These are phyloP conservation scores for Cryphonectria carpinicola DNA, from an alignment of 2,329 filamentous ascomycete species.

Conservation along the genomic window DNA sequence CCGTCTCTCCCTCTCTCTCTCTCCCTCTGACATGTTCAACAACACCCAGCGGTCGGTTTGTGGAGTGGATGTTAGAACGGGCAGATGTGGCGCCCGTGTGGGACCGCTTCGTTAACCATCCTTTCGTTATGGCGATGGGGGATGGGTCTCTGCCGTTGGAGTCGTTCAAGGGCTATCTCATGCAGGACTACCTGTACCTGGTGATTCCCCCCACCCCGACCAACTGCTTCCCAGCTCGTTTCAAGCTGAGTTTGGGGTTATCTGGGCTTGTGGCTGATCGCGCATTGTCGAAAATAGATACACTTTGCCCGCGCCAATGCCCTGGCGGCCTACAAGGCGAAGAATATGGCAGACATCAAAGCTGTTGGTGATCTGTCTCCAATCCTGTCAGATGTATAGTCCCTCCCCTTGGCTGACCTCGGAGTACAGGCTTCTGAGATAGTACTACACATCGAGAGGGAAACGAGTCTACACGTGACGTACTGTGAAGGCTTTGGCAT, in stretches of 20 bases:
- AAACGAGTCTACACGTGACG: constrained; percentile 79
- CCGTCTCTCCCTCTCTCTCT: no score
- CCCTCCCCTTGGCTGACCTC: background rate
- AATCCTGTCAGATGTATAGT: background rate
- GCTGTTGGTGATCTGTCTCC: constrained; percentile 53
- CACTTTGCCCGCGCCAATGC: constrained; percentile 90
- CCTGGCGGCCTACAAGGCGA: constrained; percentile 83
- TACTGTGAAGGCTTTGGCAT: constrained; percentile 86
- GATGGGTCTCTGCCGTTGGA: constrained; percentile 73
- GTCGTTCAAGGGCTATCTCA: constrained; percentile 84
- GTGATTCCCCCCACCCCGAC: constrained; percentile 45
- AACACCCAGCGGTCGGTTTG: constrained; percentile 67
- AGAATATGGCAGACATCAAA: constrained; percentile 71
- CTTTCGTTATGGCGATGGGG: constrained; percentile 78
- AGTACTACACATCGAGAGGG: constrained; percentile 75
- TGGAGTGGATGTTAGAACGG: constrained; percentile 80
- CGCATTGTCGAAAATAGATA: constrained; percentile 50
- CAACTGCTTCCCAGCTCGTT: background rate
- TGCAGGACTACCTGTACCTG: constrained; percentile 91
- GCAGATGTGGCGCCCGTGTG: constrained; percentile 75
- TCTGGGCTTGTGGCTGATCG: constrained; percentile 5
- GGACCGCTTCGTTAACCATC: constrained; percentile 77
- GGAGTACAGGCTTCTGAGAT: constrained; percentile 51
- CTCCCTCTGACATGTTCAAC: background rate
- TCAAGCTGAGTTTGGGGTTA: background rate